These are phyloP conservation scores for Boechera stricta DNA, from an alignment of 345 rosid species.

Conservation along the genomic window DNA sequence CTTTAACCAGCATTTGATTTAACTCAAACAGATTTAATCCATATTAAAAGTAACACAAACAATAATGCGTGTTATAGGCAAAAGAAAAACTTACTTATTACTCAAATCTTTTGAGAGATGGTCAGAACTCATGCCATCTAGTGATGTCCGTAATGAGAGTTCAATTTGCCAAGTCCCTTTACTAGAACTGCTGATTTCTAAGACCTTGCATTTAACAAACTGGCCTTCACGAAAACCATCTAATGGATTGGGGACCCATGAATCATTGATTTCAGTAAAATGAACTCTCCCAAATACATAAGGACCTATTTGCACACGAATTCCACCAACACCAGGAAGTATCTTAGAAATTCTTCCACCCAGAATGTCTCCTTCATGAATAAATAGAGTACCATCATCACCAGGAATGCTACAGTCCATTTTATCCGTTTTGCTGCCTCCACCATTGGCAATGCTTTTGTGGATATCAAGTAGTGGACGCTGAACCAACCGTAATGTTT, in stretches of 20 bases:
- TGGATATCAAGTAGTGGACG: conserved; percentile 51
- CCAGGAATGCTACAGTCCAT: conserved; percentile 38
- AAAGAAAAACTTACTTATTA: conserved; percentile 56
- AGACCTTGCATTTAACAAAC: conserved; percentile 89
- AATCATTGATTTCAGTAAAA: conserved; percentile 78
- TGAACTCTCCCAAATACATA: conserved; percentile 80
- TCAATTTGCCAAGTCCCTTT: conserved; percentile 76
- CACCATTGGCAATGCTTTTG: conserved; percentile 36
- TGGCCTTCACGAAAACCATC: conserved; percentile 75
- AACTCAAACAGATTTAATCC: background rate
- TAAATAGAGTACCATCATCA: conserved; percentile 54
- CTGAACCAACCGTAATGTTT: conserved; percentile 67
- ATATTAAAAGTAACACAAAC: conserved; percentile 3
- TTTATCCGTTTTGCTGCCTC: conserved; percentile 38
- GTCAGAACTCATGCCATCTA: conserved; percentile 60
- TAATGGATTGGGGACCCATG: conserved; percentile 76
- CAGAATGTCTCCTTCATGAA: conserved; percentile 75
- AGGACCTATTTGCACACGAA: conserved; percentile 89
- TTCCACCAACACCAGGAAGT: conserved; percentile 81
- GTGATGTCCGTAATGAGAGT: conserved; percentile 67
- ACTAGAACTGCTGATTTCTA: conserved; percentile 69
- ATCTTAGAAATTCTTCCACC: conserved; percentile 88
- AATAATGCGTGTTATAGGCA: conserved; percentile 15
- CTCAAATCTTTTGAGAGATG: conserved; percentile 47
- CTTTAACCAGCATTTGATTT: conserved; percentile 13